Conservation (phyloP, 495 filamentous ascomycete genomes). For the Penicillium salamii region DNA sequence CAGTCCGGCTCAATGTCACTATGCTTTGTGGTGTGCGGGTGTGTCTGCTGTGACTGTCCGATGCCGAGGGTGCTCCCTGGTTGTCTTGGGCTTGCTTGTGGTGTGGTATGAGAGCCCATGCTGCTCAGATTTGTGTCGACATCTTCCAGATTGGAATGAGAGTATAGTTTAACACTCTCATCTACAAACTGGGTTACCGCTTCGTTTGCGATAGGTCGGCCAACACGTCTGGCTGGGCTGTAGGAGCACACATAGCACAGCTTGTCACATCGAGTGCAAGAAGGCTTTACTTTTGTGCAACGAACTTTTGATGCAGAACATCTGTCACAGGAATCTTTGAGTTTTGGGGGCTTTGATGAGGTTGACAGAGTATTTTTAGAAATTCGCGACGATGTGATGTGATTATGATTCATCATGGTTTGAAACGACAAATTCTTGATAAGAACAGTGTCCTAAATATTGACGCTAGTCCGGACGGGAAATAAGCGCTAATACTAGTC, state of each 20-base stretch:
- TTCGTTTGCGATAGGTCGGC: constrained; percentile 10
- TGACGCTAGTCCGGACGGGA: too few species aligned
- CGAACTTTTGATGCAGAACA: constrained; percentile 39
- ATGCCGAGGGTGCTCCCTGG: background rate
- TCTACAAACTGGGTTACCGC: constrained; percentile 1
- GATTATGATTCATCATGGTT: background rate
- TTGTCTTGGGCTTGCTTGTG: background rate
- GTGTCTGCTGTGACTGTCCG: too few species aligned
- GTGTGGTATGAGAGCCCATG: background rate
- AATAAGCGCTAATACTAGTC: too few species aligned
- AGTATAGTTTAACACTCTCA: background rate
- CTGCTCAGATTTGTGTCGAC: background rate
- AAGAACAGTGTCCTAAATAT: too few species aligned
- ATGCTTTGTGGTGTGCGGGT: background rate
- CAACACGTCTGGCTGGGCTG: constrained; percentile 31
- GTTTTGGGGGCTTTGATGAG: constrained; percentile 13
- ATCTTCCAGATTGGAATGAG: background rate
- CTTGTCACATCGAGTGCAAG: constrained; percentile 34
- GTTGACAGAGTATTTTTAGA: background rate
- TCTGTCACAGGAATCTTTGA: constrained; percentile 37
- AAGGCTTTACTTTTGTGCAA: constrained; percentile 36
- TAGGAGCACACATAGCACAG: constrained; percentile 36
- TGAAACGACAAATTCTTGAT: background rate
- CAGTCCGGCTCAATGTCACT: background rate
- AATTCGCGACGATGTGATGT: background rate